These are phyloP conservation scores for Purshia tridentata DNA, from an alignment of 306 rosid genomes.

Conservation along the genomic window DNA sequence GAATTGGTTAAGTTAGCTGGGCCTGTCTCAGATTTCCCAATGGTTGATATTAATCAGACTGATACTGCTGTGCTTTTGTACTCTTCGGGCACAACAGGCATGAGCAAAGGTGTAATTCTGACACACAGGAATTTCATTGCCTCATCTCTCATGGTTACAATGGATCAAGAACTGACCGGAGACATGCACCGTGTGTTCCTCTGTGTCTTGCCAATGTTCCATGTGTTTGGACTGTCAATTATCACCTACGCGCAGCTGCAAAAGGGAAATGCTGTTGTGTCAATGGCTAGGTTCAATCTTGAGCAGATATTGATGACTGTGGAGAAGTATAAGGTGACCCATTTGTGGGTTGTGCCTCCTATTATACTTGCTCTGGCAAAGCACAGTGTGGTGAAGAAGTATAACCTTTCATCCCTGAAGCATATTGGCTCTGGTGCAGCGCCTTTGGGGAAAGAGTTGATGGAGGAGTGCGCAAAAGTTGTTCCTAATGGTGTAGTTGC, in stretches of 20 bases:
- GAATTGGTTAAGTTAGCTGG: constrained; percentile 39
- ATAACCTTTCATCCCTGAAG: constrained; percentile 65
- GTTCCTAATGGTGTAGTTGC: constrained; percentile 44
- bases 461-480: constrained; percentile 59
- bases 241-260: constrained; percentile 51
- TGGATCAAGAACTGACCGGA: constrained; percentile 55
- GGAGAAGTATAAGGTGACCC: constrained; percentile 61
- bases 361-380: constrained; percentile 69
- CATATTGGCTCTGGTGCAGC: constrained; percentile 78
- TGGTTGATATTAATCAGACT: constrained; percentile 34
- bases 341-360: constrained; percentile 85
- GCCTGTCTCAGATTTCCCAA: constrained; percentile 51
- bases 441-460: constrained; percentile 78
- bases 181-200: constrained; percentile 45
- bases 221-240: constrained; percentile 66
- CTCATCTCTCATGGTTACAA: constrained; percentile 44
- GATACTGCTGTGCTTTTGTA: constrained; percentile 79
- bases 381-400: constrained; percentile 51
- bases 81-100: constrained; percentile 87
- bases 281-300: constrained; percentile 51
- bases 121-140: constrained; percentile 73
- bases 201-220: constrained; percentile 82
- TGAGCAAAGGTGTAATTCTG: constrained; percentile 78
- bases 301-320: constrained; percentile 47
- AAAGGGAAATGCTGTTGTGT: constrained; percentile 56